phyloP scores from a whole-genome alignment of 805 yeast species.

The Jamesozyma gamospora region DNA sequence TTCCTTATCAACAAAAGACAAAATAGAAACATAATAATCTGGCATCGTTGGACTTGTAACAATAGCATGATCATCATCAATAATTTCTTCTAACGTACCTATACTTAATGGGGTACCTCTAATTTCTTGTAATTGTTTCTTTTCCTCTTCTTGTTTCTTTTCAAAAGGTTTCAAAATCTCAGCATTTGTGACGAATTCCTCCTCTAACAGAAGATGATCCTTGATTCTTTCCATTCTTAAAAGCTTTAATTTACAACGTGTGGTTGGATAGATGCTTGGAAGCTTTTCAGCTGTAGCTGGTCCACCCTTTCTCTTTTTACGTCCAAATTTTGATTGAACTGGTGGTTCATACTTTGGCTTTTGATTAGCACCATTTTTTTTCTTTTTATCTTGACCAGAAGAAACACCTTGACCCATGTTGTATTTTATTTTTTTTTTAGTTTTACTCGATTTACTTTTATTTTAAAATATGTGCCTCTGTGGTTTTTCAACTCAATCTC shows the following conservation, averaged over 20 bases:
- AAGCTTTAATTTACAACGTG: constrained; percentile 85
- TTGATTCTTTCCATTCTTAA: constrained; percentile 92
- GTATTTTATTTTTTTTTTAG: background rate
- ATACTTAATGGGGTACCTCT: constrained; percentile 95
- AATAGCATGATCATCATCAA: constrained; percentile 98
- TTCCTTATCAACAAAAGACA: constrained; percentile 95
- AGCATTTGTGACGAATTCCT: constrained; percentile 89
- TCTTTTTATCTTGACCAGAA: constrained; percentile 29
- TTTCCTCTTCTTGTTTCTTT: constrained; percentile 91
- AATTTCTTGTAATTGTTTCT: constrained; percentile 88
- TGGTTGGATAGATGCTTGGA: constrained; percentile 83
- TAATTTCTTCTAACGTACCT: constrained; percentile 92
- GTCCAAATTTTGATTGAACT: constrained; percentile 86
- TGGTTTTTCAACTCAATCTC: background rate
- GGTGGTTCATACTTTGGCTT: constrained; percentile 99
- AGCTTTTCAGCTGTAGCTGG: constrained; percentile 74
- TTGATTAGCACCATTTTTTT: constrained; percentile 60
- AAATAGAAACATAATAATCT: constrained; percentile 90
- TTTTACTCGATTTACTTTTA: background rate
- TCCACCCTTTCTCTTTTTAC: constrained; percentile 83
- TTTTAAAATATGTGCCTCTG: background rate
- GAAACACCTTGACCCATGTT: constrained; percentile 32
- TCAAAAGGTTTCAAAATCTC: constrained; percentile 94
- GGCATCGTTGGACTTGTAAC: constrained; percentile 94
- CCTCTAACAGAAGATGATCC: constrained; percentile 89